Evolutionary conservation across 176 grass and related monocot species (phyloP), one percentile per base, ranked within the genome.

Genomic region (Olyra latifolia): DNA sequence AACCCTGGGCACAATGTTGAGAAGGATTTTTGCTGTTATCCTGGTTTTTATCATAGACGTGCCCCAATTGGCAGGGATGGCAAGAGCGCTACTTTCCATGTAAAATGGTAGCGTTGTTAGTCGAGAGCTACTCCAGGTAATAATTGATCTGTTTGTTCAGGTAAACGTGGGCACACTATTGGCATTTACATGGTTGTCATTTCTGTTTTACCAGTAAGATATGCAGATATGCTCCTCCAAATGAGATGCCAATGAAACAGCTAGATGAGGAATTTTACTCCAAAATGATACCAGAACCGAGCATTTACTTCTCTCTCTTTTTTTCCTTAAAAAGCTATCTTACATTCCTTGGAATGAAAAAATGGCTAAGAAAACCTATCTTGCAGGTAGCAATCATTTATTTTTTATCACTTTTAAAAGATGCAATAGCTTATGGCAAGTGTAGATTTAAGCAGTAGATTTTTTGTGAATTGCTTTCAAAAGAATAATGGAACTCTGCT

Each of bases 11-110:
- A 97, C 91, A 60, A 40, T 97, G 32, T 76, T 91, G 83, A 85
- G 89, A 46, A 91, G 94, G 23, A 86, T 72, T 40, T 97, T 78
- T 87, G 87, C 85, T 48, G 82, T 89, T 66, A 29, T 60, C 19
- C 75, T 97, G 52, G 87, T 91, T 35, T 92, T 94, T 80, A 92
- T 94, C 80, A 94, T 97, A 91, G 94, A 97, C 25, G 89, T 97
- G 19, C 90, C 94, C 59, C 82, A 97, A 71, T 86, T 97, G 39
- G 91, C 94, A 62, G 91, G 89, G 29, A 94, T 97, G 91, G 91
- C 92, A 90, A 88, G 57, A 52, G n/a, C 56, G 11, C 30, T 87
- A 54, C 20, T 79, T 75, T 11, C 60, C 30, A 53, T 75, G 42
- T 86, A 62, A 70, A 78, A 76, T 45, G 38, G 30, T 72, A 60